Percentiles rank a stretch among this genome's conserved stretches.
phyloP scores from a whole-genome alignment of 2,329 filamentous ascomycete genomes.

The Alternaria triticina region DNA sequence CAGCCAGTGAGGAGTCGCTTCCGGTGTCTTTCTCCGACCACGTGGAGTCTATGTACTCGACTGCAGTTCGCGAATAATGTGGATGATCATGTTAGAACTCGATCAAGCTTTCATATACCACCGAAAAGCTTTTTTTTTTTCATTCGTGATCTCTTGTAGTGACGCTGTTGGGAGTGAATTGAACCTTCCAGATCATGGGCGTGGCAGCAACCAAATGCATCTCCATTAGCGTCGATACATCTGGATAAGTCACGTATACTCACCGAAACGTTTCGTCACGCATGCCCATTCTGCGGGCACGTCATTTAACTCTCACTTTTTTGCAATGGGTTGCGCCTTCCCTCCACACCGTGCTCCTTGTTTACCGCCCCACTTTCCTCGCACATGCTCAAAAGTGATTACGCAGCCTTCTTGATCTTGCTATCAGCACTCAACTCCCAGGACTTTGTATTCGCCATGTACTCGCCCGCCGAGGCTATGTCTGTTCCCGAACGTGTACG shows the following conservation, averaged over 20 bases:
- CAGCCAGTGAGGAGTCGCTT: neutral
- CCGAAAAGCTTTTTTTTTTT: neutral
- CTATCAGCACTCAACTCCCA: neutral
- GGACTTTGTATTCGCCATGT: neutral
- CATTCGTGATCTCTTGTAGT: neutral
- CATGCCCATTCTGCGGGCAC: neutral
- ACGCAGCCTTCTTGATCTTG: neutral
- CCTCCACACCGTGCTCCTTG: neutral
- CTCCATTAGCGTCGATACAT: neutral
- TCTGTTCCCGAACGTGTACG: neutral
- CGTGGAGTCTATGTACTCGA: neutral
- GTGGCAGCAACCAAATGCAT: neutral
- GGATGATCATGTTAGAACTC: neutral
- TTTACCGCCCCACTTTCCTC: conserved; percentile 2
- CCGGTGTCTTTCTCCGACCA: neutral
- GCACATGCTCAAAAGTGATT: neutral
- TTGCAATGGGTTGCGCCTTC: neutral
- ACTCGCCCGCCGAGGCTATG: neutral
- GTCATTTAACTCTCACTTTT: neutral
- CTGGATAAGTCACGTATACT: neutral
- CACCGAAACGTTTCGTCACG: neutral
- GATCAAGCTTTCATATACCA: neutral
- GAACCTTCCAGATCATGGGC: neutral
- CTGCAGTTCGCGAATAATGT: neutral
- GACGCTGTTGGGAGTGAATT: neutral